Evolutionary conservation across 1,139 yeast genomes (phyloP).

Genomic region (Magnusiomyces suaveolens): DNA sequence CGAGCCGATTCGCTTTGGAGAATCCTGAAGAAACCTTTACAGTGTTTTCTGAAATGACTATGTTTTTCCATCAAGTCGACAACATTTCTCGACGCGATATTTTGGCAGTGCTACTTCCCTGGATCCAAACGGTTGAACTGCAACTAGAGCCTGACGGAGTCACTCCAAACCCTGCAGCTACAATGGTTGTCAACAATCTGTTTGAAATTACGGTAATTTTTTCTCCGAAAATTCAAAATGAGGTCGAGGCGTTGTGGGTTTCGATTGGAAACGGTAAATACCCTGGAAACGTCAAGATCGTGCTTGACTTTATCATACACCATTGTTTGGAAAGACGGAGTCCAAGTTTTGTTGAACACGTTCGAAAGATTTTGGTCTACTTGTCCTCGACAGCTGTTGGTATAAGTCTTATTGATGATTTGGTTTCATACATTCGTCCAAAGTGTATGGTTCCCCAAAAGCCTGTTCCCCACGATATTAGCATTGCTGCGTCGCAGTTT

Average conservation of each 20-base stretch:
- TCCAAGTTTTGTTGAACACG: slow-evolving; percentile 63
- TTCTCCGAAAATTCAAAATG: slow-evolving; percentile 65
- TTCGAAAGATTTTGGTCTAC: slow-evolving; percentile 73
- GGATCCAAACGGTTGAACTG: slow-evolving; percentile 76
- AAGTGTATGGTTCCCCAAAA: slow-evolving; percentile 76
- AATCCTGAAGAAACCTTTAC: slow-evolving; percentile 50
- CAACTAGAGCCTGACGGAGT: slow-evolving; percentile 40
- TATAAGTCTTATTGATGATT: slow-evolving; percentile 48
- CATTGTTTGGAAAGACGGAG: slow-evolving; percentile 65
- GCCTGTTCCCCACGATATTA: slow-evolving; percentile 28
- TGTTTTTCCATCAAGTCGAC: slow-evolving; percentile 56
- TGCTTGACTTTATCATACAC: slow-evolving; percentile 58
- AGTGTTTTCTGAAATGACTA: slow-evolving; percentile 63
- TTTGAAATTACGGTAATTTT: slow-evolving; percentile 77
- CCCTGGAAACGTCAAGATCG: slow-evolving; percentile 58
- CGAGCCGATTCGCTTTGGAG: slow-evolving; percentile 50
- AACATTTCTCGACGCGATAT: slow-evolving; percentile 61
- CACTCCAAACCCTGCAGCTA: slow-evolving; percentile 29
- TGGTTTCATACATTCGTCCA: slow-evolving; percentile 67
- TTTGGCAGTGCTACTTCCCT: slow-evolving; percentile 70
- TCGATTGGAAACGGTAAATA: slow-evolving; percentile 70
- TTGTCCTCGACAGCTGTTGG: slow-evolving; percentile 56
- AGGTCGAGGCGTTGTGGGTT: slow-evolving; percentile 91
- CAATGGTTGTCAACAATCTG: slow-evolving; percentile 71
- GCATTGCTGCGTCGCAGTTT: slow-evolving; percentile 31